Conservation (phyloP, 1,284 basidiomycete genomes). For the Inonotus obliquus region DNA sequence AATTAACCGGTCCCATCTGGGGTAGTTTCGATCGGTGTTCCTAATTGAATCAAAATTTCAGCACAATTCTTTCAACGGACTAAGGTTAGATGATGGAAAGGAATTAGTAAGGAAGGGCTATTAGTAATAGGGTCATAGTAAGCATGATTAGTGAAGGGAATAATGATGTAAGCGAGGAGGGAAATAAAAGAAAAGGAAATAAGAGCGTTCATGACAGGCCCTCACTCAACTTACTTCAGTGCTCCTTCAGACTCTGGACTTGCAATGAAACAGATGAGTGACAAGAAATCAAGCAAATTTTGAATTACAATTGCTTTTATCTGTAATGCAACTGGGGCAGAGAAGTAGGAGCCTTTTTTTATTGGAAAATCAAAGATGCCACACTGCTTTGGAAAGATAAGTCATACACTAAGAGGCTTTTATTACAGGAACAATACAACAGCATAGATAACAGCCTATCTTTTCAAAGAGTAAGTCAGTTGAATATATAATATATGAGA, state of each 20-base stretch:
- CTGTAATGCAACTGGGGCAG: slow-evolving; percentile 29
- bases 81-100: no score
- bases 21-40: no score
- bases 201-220: no score
- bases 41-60: no score
- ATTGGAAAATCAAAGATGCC: slow-evolving; percentile 32
- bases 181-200: no score
- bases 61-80: no score
- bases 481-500: background rate
- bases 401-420: slow-evolving; percentile 24
- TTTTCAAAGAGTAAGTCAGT: slow-evolving; percentile 31
- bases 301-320: slow-evolving; percentile 27
- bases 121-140: no score
- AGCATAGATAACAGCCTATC: slow-evolving; percentile 31
- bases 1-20: no score
- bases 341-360: slow-evolving; percentile 28
- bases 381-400: slow-evolving; percentile 24
- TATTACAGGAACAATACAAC: slow-evolving; percentile 33
- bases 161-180: no score
- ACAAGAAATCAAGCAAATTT: slow-evolving; percentile 30
- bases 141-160: no score
- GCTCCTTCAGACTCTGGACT: slow-evolving; percentile 30
- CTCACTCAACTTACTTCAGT: no score
- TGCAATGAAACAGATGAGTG: slow-evolving; percentile 20
- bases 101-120: no score